Base-by-base conservation (phyloP, 305 asterid genomes). In the Withania somnifera region DNA sequence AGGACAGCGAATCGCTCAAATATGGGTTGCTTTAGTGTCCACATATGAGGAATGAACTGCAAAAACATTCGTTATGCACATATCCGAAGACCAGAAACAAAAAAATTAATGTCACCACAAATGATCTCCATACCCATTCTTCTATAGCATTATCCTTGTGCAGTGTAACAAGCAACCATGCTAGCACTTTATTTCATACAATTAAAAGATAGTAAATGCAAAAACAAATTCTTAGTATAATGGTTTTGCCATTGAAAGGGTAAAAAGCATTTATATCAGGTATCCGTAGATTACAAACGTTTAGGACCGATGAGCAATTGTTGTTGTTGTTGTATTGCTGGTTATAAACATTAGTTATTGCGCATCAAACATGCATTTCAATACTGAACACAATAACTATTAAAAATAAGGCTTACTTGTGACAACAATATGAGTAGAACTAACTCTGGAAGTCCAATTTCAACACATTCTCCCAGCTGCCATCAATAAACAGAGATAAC, bases 361-460 rank as follows among this genome's bases (percentile, higher is more conserved):
- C 71, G 15, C 4, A 14, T 61, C 2, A 30, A 2, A 71, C 58
- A 45, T 24, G 58, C 10, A 73, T 73, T 24, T 73, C 79, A 14
- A 4, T 11, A 73, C 42, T 8, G 57, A 73, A 24, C 22, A 2
- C 14, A 6, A 73, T 26, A 15, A 47, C 14, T 73, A 14, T 7
- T 24, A 71, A 24, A 58, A 73, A 47, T 73, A 50, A 45, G 1
- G 0, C 79, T 89, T 85, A 91, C 99, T 81, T 93, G 92, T 86
- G 97, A 83, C 76, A 95, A 78, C 73, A 92, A 32, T 78, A 95
- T 86, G 42, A 95, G 94, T 73, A 95, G 83, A 73, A 94, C 87
- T 51, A 95, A 87, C 88, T 94, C 98, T 0, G 98, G 98, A 61
- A 94, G 98, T 81, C 99, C 99, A 79, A 95, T 88, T 86, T 95